Conservation (phyloP, 129 eudicot species). For the Centella asiatica region DNA sequence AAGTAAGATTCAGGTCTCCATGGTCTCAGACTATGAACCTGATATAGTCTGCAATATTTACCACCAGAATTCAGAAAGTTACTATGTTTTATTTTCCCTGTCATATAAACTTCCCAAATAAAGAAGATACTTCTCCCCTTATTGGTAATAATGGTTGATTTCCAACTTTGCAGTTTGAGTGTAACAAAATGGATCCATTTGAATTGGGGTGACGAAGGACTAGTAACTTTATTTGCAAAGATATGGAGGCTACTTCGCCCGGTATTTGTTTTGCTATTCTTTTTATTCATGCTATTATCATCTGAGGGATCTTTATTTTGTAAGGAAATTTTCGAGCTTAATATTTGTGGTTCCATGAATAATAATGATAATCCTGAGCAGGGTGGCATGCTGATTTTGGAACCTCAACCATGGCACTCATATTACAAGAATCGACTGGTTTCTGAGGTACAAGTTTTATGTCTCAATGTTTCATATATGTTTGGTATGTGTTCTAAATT, state of each 20-base stretch:
- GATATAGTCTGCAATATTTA: too few relatives aligned
- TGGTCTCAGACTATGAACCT: too few relatives aligned
- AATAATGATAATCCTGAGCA: constrained; percentile 11
- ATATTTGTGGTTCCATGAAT: neutral
- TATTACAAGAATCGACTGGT: constrained; percentile 64
- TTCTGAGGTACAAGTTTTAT: constrained; percentile 50
- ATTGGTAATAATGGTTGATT: constrained; percentile 9
- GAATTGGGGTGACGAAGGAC: constrained; percentile 96
- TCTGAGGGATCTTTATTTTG: neutral
- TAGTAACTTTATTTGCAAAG: constrained; percentile 61
- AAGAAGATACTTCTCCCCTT: neutral
- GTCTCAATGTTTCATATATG: neutral
- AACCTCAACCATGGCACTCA: constrained; percentile 96
- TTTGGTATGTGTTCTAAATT: too few relatives aligned
- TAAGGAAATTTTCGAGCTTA: neutral
- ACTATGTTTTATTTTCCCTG: too few relatives aligned
- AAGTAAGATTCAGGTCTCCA: too few relatives aligned
- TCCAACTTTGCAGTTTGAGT: constrained; percentile 54
- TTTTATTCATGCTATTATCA: neutral
- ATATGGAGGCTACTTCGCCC: constrained; percentile 81
- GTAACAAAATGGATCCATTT: constrained; percentile 89
- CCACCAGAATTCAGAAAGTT: too few relatives aligned
- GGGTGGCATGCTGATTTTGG: constrained; percentile 92
- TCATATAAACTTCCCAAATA: too few relatives aligned
- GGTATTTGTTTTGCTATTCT: constrained; percentile 26